Percentiles rank a stretch among this genome's conserved stretches.
Conservation (phyloP, 805 yeast genomes). For the Kuraishia ogatae region DNA sequence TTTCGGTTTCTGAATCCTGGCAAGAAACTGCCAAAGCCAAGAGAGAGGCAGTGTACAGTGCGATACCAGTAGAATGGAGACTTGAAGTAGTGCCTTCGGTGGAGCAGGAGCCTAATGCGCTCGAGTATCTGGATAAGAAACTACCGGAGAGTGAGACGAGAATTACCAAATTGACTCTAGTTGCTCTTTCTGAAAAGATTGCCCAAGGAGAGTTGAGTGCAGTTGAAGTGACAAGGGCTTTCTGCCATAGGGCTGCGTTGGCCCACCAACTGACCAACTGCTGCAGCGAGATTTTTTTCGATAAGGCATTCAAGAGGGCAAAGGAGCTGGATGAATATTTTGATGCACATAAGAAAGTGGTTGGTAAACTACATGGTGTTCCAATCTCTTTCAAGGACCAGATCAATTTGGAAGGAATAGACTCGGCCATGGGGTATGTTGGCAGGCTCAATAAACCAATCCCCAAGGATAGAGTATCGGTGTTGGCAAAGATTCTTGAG, state of each 20-base stretch:
- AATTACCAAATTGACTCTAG: constrained; percentile 14
- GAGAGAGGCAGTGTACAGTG: background rate
- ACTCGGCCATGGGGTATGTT: constrained; percentile 31
- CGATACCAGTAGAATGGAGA: constrained; percentile 23
- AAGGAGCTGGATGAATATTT: constrained; percentile 27
- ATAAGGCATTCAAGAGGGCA: constrained; percentile 23
- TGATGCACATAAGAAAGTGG: constrained; percentile 21
- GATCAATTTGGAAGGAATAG: constrained; percentile 26
- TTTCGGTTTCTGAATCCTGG: background rate
- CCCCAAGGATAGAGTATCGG: constrained; percentile 17
- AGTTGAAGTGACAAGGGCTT: constrained; percentile 13
- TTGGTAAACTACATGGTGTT: constrained; percentile 36
- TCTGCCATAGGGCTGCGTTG: constrained; percentile 19
- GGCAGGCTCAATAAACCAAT: constrained; percentile 17
- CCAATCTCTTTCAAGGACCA: constrained; percentile 40
- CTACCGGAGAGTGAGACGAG: constrained; percentile 14
- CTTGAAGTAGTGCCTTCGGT: constrained; percentile 16
- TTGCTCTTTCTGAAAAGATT: constrained; percentile 8
- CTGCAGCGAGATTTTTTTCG: constrained; percentile 15
- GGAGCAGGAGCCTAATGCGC: constrained; percentile 18
- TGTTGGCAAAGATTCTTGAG: constrained; percentile 23
- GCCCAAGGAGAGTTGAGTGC: constrained; percentile 9
- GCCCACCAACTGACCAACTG: constrained; percentile 19
- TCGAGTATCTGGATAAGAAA: constrained; percentile 12
- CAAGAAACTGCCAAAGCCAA: background rate